These are phyloP conservation scores for Globisporangium nagaii DNA, from an alignment of 352 stramenopile genomes.

Conservation along the genomic window DNA sequence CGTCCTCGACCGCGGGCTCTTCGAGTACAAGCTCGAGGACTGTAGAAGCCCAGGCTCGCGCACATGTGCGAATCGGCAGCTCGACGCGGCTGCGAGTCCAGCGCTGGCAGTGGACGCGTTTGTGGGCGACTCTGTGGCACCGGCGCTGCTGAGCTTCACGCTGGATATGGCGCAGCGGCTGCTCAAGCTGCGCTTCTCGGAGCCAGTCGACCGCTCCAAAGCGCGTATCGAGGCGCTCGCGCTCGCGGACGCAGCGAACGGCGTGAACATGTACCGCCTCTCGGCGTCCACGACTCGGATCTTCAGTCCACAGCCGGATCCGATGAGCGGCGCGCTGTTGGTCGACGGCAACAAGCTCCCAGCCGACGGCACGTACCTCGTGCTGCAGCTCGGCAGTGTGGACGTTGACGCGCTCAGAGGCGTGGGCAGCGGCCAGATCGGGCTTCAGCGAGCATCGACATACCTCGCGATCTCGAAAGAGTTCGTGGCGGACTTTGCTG, in stretches of 20 bases:
- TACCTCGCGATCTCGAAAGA: conserved; percentile 32
- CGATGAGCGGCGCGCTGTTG: conserved; percentile 36
- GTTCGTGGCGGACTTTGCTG: conserved; percentile 45
- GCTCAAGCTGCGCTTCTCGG: conserved; percentile 64
- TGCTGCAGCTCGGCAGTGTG: conserved; percentile 32
- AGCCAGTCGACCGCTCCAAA: conserved; percentile 41
- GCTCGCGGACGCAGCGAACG: conserved; percentile 34
- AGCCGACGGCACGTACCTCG: conserved; percentile 56
- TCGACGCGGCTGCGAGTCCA: conserved; percentile 11
- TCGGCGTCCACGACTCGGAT: conserved; percentile 29
- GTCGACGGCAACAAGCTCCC: conserved; percentile 41
- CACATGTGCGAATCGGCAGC: conserved; percentile 22
- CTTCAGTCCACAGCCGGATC: conserved; percentile 43
- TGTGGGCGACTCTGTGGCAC: conserved; percentile 33
- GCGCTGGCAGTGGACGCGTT: conserved; percentile 33
- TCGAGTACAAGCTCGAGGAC: conserved; percentile 41
- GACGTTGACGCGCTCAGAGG: conserved; percentile 31
- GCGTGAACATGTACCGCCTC: conserved; percentile 29
- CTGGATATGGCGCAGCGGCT: conserved; percentile 47
- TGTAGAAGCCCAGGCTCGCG: conserved; percentile 27
- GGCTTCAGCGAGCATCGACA: conserved; percentile 35
- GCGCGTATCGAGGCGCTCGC: conserved; percentile 28
- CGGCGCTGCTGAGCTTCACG: conserved; percentile 47
- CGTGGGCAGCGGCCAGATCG: conserved; percentile 45
- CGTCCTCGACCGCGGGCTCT: conserved; percentile 16